Evolutionary conservation across 2,329 filamentous ascomycete genomes (phyloP).

Genomic region (Lasiodiplodia sp.): DNA sequence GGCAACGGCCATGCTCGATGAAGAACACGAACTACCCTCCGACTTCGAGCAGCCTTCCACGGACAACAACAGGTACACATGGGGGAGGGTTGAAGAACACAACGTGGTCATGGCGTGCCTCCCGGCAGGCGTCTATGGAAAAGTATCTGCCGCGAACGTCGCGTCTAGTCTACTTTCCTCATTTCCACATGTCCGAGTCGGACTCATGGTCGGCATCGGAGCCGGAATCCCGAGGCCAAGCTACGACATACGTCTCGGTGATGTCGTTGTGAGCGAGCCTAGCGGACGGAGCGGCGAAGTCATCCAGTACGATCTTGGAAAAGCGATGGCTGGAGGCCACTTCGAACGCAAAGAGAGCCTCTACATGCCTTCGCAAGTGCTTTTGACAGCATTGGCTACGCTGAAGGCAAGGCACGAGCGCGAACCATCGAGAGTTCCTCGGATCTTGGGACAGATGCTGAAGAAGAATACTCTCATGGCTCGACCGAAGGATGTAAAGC

Average conservation of each 20-base stretch:
- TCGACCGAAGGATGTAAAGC: slow-evolving; percentile 1
- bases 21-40: not conserved
- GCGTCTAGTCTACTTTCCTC: slow-evolving; percentile 1
- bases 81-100: not conserved
- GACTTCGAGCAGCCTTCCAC: not conserved
- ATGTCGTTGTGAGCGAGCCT: slow-evolving; percentile 39
- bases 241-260: slow-evolving; percentile 38
- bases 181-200: slow-evolving; percentile 33
- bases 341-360: slow-evolving; percentile 34
- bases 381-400: slow-evolving; percentile 7
- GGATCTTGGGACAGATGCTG: not conserved
- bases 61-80: not conserved
- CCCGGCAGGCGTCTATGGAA: not conserved
- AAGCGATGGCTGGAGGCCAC: slow-evolving; percentile 17
- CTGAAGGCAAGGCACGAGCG: not conserved
- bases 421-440: not conserved
- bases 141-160: not conserved
- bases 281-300: slow-evolving; percentile 34
- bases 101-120: slow-evolving; percentile 30
- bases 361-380: slow-evolving; percentile 23
- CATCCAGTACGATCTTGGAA: slow-evolving; percentile 38
- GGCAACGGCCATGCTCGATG: slow-evolving; percentile 1
- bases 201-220: slow-evolving; percentile 37
- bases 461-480: slow-evolving; percentile 7
- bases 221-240: slow-evolving; percentile 35